Percentiles rank a stretch among this genome's conserved stretches.
These are phyloP conservation scores for Irpex sp. DNA, from an alignment of 1,284 basidiomycete genomes.

Conservation along the genomic window DNA sequence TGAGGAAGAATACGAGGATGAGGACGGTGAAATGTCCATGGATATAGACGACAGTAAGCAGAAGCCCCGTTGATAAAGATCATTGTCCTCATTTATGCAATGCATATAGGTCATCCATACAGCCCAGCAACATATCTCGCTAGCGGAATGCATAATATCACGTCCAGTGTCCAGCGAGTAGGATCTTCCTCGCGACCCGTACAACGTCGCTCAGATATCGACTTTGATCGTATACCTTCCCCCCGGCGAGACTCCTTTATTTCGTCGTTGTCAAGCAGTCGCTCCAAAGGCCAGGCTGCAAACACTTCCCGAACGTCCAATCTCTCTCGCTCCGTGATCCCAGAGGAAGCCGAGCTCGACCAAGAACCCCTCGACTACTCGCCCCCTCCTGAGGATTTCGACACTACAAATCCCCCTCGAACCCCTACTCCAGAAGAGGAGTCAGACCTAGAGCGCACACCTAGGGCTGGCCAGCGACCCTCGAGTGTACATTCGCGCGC, in stretches of 20 bases:
- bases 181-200: slow-evolving; percentile 50
- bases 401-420: slow-evolving; percentile 9
- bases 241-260: slow-evolving; percentile 38
- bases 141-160: slow-evolving; percentile 43
- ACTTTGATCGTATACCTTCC: slow-evolving; percentile 69
- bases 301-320: slow-evolving; percentile 42
- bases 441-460: slow-evolving; percentile 18
- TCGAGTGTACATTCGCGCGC: slow-evolving; percentile 24
- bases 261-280: slow-evolving; percentile 29
- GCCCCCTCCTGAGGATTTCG: slow-evolving; percentile 18
- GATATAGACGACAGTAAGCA: slow-evolving; percentile 58
- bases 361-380: slow-evolving; percentile 18
- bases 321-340: slow-evolving; percentile 34
- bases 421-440: slow-evolving; percentile 18
- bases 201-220: slow-evolving; percentile 48
- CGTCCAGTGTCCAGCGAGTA: slow-evolving; percentile 41
- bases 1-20: slow-evolving; percentile 39
- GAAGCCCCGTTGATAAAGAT: slow-evolving; percentile 13
- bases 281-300: slow-evolving; percentile 31
- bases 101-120: slow-evolving; percentile 23
- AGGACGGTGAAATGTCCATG: slow-evolving; percentile 71
- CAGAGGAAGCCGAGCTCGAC: slow-evolving; percentile 32
- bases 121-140: slow-evolving; percentile 56
- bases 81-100: slow-evolving; percentile 5
- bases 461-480: slow-evolving; percentile 12